Evolutionary conservation across 1,284 basidiomycete genomes (phyloP).

Genomic region (Coniferiporia weirii): DNA sequence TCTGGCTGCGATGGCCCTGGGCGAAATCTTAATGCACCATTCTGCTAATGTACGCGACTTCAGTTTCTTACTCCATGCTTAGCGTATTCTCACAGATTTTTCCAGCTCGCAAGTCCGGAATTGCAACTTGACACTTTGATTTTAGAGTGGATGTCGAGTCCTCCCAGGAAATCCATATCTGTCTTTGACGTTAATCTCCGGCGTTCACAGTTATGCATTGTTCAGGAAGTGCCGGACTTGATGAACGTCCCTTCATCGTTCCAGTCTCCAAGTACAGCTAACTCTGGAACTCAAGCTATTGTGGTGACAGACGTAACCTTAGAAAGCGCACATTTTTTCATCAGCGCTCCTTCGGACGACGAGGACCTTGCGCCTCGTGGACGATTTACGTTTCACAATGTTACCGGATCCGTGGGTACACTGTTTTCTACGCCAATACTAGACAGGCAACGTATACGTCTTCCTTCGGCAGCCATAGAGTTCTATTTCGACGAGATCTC

Average conservation of each 20-base stretch:
- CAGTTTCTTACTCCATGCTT: neutral
- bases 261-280: neutral
- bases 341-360: neutral
- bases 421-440: neutral
- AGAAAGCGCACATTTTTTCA: neutral
- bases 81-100: neutral
- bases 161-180: neutral
- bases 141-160: constrained; percentile 2
- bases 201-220: neutral
- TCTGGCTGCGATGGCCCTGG: neutral
- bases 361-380: neutral
- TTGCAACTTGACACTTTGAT: constrained; percentile 10
- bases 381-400: neutral
- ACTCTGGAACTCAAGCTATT: neutral
- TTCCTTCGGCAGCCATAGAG: neutral
- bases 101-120: constrained; percentile 12
- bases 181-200: constrained; percentile 5
- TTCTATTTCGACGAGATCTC: neutral
- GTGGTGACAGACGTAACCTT: neutral
- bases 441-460: neutral
- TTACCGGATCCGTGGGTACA: neutral
- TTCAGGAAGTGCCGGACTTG: constrained; percentile 8
- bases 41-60: neutral
- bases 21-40: neutral
- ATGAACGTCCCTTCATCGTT: neutral